Evolutionary conservation across 805 yeast species (phyloP).

Genomic region (Candida mattraensis): DNA sequence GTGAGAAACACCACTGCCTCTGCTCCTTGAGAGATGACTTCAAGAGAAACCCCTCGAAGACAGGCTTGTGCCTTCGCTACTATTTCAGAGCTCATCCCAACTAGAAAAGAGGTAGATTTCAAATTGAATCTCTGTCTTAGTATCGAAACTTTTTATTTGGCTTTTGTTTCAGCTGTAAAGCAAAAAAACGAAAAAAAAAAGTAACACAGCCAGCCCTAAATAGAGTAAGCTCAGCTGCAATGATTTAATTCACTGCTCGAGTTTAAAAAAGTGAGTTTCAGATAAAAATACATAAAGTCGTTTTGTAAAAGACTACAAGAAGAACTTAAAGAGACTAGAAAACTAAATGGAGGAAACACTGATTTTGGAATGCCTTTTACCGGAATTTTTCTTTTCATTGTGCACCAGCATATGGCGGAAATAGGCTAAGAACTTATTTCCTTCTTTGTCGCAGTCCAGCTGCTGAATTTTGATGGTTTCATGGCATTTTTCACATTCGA

Average conservation of each 20-base stretch:
- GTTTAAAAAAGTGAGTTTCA: background rate
- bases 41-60: slow-evolving; percentile 50
- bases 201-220: too few relatives aligned
- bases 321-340: too few relatives aligned
- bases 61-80: slow-evolving; percentile 42
- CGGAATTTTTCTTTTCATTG: slow-evolving; percentile 25
- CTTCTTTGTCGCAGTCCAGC: slow-evolving; percentile 17
- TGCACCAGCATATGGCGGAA: slow-evolving; percentile 31
- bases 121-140: too few relatives aligned
- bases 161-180: too few relatives aligned
- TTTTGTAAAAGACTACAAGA: too few relatives aligned
- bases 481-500: slow-evolving; percentile 26
- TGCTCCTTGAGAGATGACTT: slow-evolving; percentile 80
- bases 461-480: slow-evolving; percentile 22
- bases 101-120: background rate
- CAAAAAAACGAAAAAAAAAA: too few relatives aligned
- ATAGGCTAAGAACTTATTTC: slow-evolving; percentile 28
- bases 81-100: slow-evolving; percentile 57
- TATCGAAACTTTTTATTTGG: too few relatives aligned
- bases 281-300: slow-evolving; percentile 4
- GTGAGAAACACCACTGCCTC: slow-evolving; percentile 80
- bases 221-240: too few relatives aligned
- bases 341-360: slow-evolving; percentile 7
- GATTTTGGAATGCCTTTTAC: slow-evolving; percentile 12
- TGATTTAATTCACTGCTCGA: too few relatives aligned